These are phyloP conservation scores for Agrostemma githago DNA, from an alignment of 148 eudicot genomes.

Conservation along the genomic window DNA sequence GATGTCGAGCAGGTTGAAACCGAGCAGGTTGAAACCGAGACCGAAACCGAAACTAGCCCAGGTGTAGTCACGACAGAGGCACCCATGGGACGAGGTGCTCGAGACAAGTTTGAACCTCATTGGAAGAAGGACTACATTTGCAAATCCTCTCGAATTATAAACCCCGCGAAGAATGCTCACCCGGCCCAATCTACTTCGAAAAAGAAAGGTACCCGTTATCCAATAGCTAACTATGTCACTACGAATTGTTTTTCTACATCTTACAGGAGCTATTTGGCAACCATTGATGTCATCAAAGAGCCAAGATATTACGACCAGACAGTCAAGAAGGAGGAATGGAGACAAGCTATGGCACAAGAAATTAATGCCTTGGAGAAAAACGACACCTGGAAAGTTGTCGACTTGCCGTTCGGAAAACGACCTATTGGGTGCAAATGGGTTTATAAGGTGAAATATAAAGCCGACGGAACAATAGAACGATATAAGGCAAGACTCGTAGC, in stretches of 20 bases:
- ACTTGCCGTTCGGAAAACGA: background rate
- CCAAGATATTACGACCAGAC: background rate
- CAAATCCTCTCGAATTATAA: no score
- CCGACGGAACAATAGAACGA: no score
- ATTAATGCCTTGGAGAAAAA: background rate
- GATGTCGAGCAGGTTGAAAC: no score
- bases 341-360: background rate
- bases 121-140: no score
- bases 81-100: background rate
- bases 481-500: no score
- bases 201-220: no score
- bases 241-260: background rate
- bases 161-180: background rate
- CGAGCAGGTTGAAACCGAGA: no score
- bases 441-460: background rate
- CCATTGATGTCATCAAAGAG: background rate
- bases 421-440: slow-evolving; percentile 2
- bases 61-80: background rate
- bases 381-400: background rate
- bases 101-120: background rate
- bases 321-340: background rate
- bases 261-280: background rate
- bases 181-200: no score
- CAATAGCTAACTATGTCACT: no score
- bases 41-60: background rate